phyloP scores from a whole-genome alignment of 495 filamentous ascomycete species.

The Penicillium herquei region DNA sequence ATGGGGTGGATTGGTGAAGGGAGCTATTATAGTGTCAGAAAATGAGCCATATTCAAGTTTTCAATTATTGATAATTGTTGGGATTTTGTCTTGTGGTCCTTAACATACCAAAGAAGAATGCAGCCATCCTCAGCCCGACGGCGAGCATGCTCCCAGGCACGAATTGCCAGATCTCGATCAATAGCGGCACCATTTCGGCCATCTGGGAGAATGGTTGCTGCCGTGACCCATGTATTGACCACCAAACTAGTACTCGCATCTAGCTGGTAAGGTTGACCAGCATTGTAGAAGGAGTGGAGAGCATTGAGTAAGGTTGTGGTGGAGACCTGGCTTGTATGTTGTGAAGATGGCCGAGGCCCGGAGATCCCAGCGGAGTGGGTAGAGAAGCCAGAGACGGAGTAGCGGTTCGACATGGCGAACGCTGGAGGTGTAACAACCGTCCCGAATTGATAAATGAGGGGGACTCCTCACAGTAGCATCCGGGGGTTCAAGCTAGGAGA shows the following conservation, averaged over 20 bases:
- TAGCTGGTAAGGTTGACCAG: conserved; percentile 73
- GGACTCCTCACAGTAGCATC: conserved; percentile 12
- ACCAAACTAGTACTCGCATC: conserved; percentile 92
- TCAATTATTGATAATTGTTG: too few relatives aligned
- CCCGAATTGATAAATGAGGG: conserved; percentile 1
- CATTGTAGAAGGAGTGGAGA: conserved; percentile 85
- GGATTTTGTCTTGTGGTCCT: too few relatives aligned
- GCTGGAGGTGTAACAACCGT: conserved; percentile 1
- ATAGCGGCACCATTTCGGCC: conserved; percentile 72
- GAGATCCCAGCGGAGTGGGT: conserved; percentile 60
- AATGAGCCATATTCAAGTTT: not conserved
- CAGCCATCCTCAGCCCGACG: conserved; percentile 94
- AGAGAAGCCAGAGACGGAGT: conserved; percentile 88
- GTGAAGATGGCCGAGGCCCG: conserved; percentile 55
- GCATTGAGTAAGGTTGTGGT: conserved; percentile 90
- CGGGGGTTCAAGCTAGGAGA: not conserved
- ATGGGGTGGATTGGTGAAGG: conserved; percentile 84
- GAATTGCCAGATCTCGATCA: conserved; percentile 71
- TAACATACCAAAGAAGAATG: conserved; percentile 76
- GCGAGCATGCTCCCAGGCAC: conserved; percentile 96
- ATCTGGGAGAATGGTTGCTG: conserved; percentile 61
- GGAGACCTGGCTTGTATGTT: conserved; percentile 77
- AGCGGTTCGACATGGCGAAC: conserved; percentile 69
- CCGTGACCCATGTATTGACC: conserved; percentile 92
- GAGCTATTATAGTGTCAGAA: conserved; percentile 53